Evolutionary conservation across 441 rosid genomes (phyloP), one percentile per base, ranked within the genome.

Genomic region (Brassica balearica): DNA sequence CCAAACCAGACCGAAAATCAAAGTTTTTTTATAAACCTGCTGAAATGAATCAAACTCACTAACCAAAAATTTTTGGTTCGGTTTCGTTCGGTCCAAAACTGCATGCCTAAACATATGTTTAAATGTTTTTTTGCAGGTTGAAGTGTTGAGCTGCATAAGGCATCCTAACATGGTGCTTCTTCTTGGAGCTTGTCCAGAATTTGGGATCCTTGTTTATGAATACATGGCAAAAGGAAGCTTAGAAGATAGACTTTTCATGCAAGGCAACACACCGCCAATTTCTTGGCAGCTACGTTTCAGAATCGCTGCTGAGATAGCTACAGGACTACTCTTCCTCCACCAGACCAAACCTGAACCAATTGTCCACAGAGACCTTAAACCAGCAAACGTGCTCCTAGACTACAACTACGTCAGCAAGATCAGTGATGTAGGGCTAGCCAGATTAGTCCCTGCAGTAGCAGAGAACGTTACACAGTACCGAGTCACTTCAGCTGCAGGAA

Each of bases 161-260:
- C 94, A 90, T 82, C 94, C 94, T 8, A 87, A 88, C 82, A 90
- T 90, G 92, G 92, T 90, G 69, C 91, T 90, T 5, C 91, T 90
- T 12, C 79, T 90, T 58, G 94, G 94, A 73, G 94, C 94, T 32
- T 88, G 92, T 81, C 91, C 94, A 0, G 90, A 90, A 72, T 88
- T 76, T 65, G 92, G 92, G 6, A 87, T 88, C 29, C 83, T 90
- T 61, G 91, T 90, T 8, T 90, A 90, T 46, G 94, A 90, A 70
- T 84, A 87, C 85, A 86, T 90, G 94, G 91, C 86, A 0, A 88
- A 83, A 22, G 94, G 92, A 78, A 90, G 92, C 80, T 78, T 90
- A 77, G 92, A 90, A 0, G 94, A 88, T 61, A 78, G 91, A 55
- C 88, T 90, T 25, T 82, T 83, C 65, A 81, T 70, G 70, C 68